These are phyloP conservation scores for Tetrahymena thermophila DNA, from an alignment of 73 alveolate species.

Conservation along the genomic window DNA sequence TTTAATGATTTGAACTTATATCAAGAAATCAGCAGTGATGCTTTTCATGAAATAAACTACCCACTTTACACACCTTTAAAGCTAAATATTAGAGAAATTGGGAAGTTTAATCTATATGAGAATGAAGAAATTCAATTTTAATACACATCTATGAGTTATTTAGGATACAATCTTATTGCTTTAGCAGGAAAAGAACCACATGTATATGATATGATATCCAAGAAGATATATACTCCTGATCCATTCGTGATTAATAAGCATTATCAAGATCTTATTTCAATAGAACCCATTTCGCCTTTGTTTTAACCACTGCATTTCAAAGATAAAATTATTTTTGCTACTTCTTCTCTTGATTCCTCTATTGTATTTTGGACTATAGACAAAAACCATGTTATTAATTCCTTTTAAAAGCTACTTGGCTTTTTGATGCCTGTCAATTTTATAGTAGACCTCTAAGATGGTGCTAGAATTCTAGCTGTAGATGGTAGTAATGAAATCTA, in stretches of 20 bases:
- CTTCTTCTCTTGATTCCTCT: background rate
- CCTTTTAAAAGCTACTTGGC: background rate
- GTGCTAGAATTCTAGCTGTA: background rate
- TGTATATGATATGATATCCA: background rate
- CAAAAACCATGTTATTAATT: background rate
- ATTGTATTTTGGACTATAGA: background rate
- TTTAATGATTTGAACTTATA: background rate
- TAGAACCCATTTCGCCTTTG: background rate
- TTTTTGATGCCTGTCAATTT: background rate
- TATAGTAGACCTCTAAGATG: background rate
- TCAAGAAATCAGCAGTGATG: background rate
- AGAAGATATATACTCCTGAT: background rate
- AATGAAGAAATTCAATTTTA: background rate
- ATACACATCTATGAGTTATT: background rate
- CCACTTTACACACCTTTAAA: background rate
- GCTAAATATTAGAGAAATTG: background rate
- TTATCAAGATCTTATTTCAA: background rate
- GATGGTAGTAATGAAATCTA: background rate
- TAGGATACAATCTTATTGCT: background rate
- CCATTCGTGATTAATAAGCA: background rate
- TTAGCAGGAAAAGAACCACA: background rate
- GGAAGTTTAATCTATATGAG: background rate
- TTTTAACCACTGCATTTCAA: background rate
- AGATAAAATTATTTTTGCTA: background rate
- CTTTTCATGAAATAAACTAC: background rate